Conservation (phyloP, 148 eudicot species). For the Polygonum maritimum region DNA sequence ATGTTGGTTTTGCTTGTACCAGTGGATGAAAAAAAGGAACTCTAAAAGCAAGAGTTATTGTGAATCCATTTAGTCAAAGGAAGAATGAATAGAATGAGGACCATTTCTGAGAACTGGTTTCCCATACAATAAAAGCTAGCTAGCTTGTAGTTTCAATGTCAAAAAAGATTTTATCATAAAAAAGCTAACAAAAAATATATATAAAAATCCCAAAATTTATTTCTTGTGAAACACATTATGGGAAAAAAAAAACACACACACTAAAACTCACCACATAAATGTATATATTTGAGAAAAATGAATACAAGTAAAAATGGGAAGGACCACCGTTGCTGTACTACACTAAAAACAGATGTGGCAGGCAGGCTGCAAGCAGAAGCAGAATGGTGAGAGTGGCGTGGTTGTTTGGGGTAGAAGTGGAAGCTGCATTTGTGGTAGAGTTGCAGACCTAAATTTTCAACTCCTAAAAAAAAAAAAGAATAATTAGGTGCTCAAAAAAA, state of each 20-base stretch:
- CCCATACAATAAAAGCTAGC: slow-evolving; percentile 6
- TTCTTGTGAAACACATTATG: neutral
- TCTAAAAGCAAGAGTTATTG: neutral
- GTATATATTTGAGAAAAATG: neutral
- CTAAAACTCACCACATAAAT: neutral
- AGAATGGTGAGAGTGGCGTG: slow-evolving; percentile 6
- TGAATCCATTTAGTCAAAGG: neutral
- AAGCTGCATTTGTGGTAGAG: neutral
- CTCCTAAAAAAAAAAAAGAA: neutral
- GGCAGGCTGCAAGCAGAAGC: neutral
- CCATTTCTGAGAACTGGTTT: neutral
- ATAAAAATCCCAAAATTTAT: neutral
- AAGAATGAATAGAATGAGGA: neutral
- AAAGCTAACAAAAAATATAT: neutral
- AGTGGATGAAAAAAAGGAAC: neutral
- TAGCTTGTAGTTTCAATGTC: neutral
- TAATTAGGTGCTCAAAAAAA: neutral
- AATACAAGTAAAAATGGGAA: neutral
- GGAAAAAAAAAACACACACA: no score
- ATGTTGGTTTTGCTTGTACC: neutral
- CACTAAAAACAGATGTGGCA: neutral
- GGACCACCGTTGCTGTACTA: neutral
- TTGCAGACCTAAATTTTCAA: neutral
- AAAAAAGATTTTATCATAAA: neutral
- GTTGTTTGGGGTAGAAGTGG: slow-evolving; percentile 2